Percentiles rank a stretch among this genome's conserved stretches.
phyloP scores from a whole-genome alignment of 2,329 filamentous ascomycete species.

The Trematosphaeria pertusa region DNA sequence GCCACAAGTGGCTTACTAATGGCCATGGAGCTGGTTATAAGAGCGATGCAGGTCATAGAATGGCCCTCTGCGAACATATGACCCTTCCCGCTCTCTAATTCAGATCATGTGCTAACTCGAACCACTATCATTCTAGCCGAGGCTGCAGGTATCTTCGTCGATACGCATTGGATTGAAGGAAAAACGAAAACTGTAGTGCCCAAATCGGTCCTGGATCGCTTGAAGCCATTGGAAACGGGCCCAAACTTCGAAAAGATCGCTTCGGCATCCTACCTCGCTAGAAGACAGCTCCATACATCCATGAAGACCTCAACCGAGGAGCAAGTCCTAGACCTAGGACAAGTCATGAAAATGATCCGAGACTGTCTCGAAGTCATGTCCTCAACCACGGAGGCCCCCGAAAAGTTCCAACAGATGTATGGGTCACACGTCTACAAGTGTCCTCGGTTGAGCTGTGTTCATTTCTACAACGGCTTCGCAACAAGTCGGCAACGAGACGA shows the following conservation, averaged over 20 bases:
- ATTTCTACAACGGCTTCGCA: conserved; percentile 9
- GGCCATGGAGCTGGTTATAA: neutral
- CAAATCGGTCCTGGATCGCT: neutral
- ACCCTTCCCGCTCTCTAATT: too few species aligned
- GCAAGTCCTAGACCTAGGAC: neutral
- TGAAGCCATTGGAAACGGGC: neutral
- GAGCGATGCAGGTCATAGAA: too few species aligned
- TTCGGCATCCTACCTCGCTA: neutral
- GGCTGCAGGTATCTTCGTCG: conserved; percentile 2
- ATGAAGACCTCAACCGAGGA: neutral
- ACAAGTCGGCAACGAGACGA: conserved; percentile 6
- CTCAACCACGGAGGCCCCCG: neutral
- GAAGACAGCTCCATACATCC: neutral
- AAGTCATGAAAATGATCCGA: neutral
- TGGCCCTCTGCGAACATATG: too few species aligned
- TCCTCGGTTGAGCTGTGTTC: conserved; percentile 11
- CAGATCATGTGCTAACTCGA: too few species aligned
- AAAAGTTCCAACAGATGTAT: conserved; percentile 4
- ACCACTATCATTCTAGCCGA: too few species aligned
- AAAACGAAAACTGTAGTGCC: neutral
- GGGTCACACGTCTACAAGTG: conserved; percentile 10
- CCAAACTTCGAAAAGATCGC: neutral
- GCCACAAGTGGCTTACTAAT: too few species aligned
- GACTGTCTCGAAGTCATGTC: neutral
- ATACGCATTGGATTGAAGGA: conserved; percentile 3